A percentile compares a stretch with the other conserved stretches of the same genome.
Evolutionary conservation across 331 rosid species (phyloP).

Genomic region (Quercus lobata): DNA sequence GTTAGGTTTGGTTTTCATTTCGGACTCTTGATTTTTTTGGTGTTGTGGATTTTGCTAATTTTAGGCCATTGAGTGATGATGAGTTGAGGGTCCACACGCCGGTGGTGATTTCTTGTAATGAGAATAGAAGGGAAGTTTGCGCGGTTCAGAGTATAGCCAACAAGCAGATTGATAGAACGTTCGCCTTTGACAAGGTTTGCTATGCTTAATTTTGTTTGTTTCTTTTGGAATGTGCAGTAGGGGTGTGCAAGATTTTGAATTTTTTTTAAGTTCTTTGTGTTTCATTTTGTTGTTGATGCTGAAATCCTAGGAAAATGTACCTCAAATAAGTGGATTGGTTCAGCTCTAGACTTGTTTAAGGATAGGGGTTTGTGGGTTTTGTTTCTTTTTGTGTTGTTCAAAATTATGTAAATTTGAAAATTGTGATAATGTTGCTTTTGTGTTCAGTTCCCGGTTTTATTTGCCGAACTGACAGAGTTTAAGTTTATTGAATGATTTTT

Average conservation of each 20-base stretch:
- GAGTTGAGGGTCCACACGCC: constrained; percentile 86
- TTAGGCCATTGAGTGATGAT: constrained; percentile 95
- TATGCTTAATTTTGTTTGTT: background rate
- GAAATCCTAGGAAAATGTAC: background rate
- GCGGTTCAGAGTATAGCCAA: constrained; percentile 95
- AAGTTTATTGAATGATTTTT: background rate
- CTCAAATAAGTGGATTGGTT: constrained; percentile 3
- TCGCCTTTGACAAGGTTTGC: constrained; percentile 86
- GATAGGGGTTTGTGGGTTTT: background rate
- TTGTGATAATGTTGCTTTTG: constrained; percentile 7
- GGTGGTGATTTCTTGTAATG: constrained; percentile 88
- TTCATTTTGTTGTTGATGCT: background rate
- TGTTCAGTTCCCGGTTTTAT: constrained; percentile 20
- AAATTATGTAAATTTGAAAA: background rate
- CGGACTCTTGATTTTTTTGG: background rate
- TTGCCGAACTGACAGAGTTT: background rate
- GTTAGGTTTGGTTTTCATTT: background rate
- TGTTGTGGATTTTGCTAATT: constrained; percentile 13
- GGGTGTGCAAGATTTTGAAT: background rate
- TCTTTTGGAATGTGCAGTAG: background rate
- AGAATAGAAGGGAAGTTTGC: constrained; percentile 70
- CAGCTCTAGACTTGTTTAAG: background rate
- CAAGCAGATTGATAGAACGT: constrained; percentile 98
- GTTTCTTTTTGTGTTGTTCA: background rate
- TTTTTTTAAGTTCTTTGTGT: background rate